Evolutionary conservation across 169 alveolate genomes (phyloP), one percentile per base, ranked within the genome.

Genomic region (Cytauxzoon felis): DNA sequence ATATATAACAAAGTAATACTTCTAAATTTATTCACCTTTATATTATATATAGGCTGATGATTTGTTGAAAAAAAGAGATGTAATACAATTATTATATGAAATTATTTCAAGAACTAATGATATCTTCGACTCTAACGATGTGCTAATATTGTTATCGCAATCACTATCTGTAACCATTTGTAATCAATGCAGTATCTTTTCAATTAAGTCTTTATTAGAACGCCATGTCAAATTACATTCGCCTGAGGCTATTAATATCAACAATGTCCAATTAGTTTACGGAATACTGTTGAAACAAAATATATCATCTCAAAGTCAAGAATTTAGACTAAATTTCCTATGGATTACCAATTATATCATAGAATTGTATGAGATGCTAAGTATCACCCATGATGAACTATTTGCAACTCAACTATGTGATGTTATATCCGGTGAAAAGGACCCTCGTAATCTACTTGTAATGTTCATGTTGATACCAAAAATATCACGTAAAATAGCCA

Each of bases 41-140:
- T 24, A n/a, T 29, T 13, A 1, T 8, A n/a, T 27, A 16, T 34
- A 73, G 78, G 84, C 57, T 27, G 69, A 38, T 21, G 84, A 73
- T 53, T 65, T 45, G 6, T 71, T 58, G 18, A 57, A 57, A 9
- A 54, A 54, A 36, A 50, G 43, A 38, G 53, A 73, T 23, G 36
- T 73, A 32, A 29, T 18, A 5, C 47, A 52, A 1, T 40, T 73
- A 5, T 19, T 73, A 8, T 53, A 34, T 21, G 84, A 73, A 16
- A 65, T 73, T 0, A 11, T 54, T 2, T 73, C 84, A 23, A 58
- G 84, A 40, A 73, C 79, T 2, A 79, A 73, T 57, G 23, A 73
- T 16, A 13, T 73, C n/a, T 38, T 58, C 26, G 58, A 42, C 9
- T 41, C 45, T 8, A 47, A 36, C n/a, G 21, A 16, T 27, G 30